These are phyloP conservation scores for Arthrinium phaeospermum DNA, from an alignment of 2,329 filamentous ascomycete genomes.

Conservation along the genomic window DNA sequence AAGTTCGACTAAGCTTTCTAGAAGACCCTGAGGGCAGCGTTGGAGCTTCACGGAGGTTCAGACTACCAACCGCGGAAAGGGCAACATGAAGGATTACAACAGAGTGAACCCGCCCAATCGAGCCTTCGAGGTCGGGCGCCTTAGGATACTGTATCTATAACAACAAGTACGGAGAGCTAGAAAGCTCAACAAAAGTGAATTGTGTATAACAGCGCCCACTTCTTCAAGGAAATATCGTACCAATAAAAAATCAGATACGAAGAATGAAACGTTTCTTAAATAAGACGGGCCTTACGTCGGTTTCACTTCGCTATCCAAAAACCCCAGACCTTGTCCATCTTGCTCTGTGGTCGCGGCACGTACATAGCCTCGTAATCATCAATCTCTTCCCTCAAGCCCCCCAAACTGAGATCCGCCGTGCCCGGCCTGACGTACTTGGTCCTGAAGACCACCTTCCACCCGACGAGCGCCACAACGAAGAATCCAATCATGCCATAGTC, in stretches of 20 bases:
- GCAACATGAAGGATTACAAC: too few relatives aligned
- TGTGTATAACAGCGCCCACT: too few relatives aligned
- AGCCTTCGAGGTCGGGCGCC: too few relatives aligned
- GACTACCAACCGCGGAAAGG: not conserved
- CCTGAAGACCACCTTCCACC: conserved; percentile 23
- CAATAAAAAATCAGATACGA: too few relatives aligned
- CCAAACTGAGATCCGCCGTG: conserved; percentile 26
- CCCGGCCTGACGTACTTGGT: conserved; percentile 25
- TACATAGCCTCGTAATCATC: conserved; percentile 25
- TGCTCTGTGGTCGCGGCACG: not conserved
- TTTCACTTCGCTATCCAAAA: not conserved
- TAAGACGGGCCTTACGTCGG: too few relatives aligned
- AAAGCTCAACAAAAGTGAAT: too few relatives aligned
- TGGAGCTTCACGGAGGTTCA: not conserved
- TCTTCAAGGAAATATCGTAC: too few relatives aligned
- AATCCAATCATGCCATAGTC: conserved; percentile 29
- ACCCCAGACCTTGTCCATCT: not conserved
- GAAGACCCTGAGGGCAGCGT: not conserved
- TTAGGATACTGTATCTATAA: too few relatives aligned
- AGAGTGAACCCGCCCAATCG: too few relatives aligned
- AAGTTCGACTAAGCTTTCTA: not conserved
- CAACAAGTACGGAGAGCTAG: too few relatives aligned
- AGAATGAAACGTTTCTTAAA: too few relatives aligned
- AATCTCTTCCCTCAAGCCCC: conserved; percentile 28
- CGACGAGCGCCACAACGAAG: conserved; percentile 24